These are phyloP conservation scores for Apiospora sp. DNA, from an alignment of 2,329 filamentous ascomycete genomes.

Conservation along the genomic window DNA sequence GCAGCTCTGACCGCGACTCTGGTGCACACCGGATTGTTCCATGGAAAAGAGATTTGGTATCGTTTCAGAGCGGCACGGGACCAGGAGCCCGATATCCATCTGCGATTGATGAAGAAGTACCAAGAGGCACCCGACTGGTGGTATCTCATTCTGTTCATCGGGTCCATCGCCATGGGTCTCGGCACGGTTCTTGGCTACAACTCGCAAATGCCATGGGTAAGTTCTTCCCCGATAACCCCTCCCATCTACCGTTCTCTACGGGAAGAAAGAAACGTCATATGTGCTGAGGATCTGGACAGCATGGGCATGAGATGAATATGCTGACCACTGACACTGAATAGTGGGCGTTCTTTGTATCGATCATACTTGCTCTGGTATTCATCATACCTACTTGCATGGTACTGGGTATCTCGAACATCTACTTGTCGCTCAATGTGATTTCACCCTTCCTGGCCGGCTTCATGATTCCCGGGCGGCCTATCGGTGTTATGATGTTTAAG, in stretches of 20 bases:
- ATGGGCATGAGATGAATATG: neutral
- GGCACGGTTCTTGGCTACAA: conserved; percentile 53
- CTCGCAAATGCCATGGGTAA: conserved; percentile 56
- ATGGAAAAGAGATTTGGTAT: conserved; percentile 53
- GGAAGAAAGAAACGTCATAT: neutral
- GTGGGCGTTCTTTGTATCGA: conserved; percentile 59
- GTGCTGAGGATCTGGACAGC: too few species aligned
- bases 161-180: conserved; percentile 57
- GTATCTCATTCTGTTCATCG: conserved; percentile 53
- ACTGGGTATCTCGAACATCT: conserved; percentile 59
- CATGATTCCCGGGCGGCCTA: conserved; percentile 63
- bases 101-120: conserved; percentile 62
- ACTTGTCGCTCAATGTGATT: conserved; percentile 60
- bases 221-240: neutral
- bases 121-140: conserved; percentile 62
- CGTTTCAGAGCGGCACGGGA: conserved; percentile 54
- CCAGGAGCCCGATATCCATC: conserved; percentile 56
- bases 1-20: conserved; percentile 57
- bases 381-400: conserved; percentile 57
- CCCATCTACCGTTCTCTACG: too few species aligned
- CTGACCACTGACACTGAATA: neutral
- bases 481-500: conserved; percentile 66
- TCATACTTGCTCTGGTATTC: conserved; percentile 55
- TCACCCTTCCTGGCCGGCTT: conserved; percentile 65
- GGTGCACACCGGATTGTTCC: conserved; percentile 48